A percentile compares a stretch with the other conserved stretches of the same genome.
Evolutionary conservation across 1,139 yeast species (phyloP).

Genomic region (Yamadazyma blattariae): DNA sequence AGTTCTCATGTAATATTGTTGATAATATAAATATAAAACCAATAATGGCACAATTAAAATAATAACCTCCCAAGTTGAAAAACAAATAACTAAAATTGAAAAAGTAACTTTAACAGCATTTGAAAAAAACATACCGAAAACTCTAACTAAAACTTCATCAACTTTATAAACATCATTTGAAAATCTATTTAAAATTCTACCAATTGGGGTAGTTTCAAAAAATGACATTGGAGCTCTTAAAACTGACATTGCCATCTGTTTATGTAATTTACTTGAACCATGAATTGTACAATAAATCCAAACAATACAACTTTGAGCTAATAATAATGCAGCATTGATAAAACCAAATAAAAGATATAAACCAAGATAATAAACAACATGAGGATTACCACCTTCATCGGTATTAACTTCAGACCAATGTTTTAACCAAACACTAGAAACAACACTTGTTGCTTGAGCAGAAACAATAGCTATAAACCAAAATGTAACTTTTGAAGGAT

Average conservation of each 20-base stretch:
- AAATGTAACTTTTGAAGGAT: conserved; percentile 60
- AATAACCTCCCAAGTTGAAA: conserved; percentile 85
- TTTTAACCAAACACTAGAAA: conserved; percentile 84
- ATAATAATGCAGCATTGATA: conserved; percentile 53
- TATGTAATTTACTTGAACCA: conserved; percentile 78
- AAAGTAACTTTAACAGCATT: conserved; percentile 74
- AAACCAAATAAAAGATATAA: conserved; percentile 76
- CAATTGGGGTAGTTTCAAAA: conserved; percentile 96
- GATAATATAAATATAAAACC: conserved; percentile 75
- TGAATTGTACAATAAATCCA: conserved; percentile 85
- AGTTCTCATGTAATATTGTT: conserved; percentile 83
- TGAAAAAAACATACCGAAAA: conserved; percentile 76
- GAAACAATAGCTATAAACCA: conserved; percentile 49
- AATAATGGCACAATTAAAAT: conserved; percentile 70
- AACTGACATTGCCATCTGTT: conserved; percentile 74
- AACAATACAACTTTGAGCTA: conserved; percentile 66
- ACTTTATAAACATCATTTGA: conserved; percentile 91
- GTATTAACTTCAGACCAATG: conserved; percentile 96
- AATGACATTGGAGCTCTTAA: conserved; percentile 95
- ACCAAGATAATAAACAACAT: conserved; percentile 66
- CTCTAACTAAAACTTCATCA: conserved; percentile 83
- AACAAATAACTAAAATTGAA: conserved; percentile 77
- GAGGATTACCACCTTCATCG: conserved; percentile 64
- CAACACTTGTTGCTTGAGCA: conserved; percentile 55
- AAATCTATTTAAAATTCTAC: conserved; percentile 89